Conservation (phyloP, 345 rosid species). For the Boechera retrofracta region DNA sequence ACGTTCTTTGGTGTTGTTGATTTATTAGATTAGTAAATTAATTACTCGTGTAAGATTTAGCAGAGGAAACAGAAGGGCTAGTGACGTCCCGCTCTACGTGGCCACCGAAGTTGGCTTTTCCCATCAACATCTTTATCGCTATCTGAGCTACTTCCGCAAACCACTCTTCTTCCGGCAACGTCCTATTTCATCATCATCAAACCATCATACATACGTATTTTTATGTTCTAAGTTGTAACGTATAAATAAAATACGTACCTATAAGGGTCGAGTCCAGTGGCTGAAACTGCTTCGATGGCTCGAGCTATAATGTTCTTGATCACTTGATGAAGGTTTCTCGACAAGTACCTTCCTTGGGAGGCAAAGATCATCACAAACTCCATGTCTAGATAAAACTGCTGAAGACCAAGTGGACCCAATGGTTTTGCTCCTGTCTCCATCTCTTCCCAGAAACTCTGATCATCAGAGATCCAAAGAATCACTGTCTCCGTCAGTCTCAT, state of each 20-base stretch:
- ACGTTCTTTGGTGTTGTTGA: no score
- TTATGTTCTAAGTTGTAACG: background rate
- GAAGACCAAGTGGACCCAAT: slow-evolving; percentile 81
- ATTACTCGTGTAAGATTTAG: slow-evolving; percentile 47
- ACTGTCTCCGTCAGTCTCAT: slow-evolving; percentile 91
- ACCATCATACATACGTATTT: background rate
- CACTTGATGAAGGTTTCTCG: slow-evolving; percentile 81
- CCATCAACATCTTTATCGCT: slow-evolving; percentile 77
- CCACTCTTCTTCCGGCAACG: slow-evolving; percentile 92
- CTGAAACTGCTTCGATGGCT: slow-evolving; percentile 78
- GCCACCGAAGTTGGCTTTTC: slow-evolving; percentile 62
- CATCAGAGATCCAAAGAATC: slow-evolving; percentile 92
- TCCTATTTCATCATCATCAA: slow-evolving; percentile 37
- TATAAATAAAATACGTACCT: slow-evolving; percentile 46
- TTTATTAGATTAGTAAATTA: slow-evolving; percentile 22
- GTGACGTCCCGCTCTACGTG: slow-evolving; percentile 55
- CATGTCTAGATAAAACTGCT: slow-evolving; percentile 95
- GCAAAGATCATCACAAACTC: slow-evolving; percentile 87
- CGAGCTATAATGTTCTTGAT: slow-evolving; percentile 82
- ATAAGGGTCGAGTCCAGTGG: slow-evolving; percentile 74
- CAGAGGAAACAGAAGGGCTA: slow-evolving; percentile 62
- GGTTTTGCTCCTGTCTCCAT: slow-evolving; percentile 71
- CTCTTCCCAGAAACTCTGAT: slow-evolving; percentile 88
- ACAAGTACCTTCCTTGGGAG: slow-evolving; percentile 88
- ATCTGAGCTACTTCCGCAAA: slow-evolving; percentile 89